A percentile compares a stretch with the other conserved stretches of the same genome.
Evolutionary conservation across 176 grass and related monocot species (phyloP).

Genomic region (Oryza meridionalis): DNA sequence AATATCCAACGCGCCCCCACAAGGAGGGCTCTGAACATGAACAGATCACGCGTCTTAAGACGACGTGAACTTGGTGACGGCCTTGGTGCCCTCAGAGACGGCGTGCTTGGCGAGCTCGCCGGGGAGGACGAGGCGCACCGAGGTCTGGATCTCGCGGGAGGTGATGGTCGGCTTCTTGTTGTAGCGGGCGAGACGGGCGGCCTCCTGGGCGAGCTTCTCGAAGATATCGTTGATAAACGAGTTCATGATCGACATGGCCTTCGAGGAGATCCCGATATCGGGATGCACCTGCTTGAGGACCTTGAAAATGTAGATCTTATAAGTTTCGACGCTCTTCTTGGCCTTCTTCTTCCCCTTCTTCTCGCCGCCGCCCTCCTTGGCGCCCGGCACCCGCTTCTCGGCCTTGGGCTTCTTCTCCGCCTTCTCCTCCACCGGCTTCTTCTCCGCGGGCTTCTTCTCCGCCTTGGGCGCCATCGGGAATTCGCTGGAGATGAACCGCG

Average conservation of each 20-base stretch:
- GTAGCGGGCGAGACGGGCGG: constrained; percentile 38
- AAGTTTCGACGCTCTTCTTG: constrained; percentile 42
- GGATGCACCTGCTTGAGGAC: constrained; percentile 46
- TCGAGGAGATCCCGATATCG: constrained; percentile 41
- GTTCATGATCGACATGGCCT: constrained; percentile 66
- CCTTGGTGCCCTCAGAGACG: constrained; percentile 48
- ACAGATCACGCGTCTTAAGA: constrained; percentile 14
- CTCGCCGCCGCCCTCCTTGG: constrained; percentile 37
- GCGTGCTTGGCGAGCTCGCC: constrained; percentile 50
- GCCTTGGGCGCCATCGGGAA: constrained; percentile 52
- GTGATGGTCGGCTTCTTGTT: constrained; percentile 63
- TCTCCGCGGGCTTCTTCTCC: constrained; percentile 56
- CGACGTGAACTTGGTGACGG: constrained; percentile 38
- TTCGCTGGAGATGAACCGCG: not conserved
- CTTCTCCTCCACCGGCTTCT: constrained; percentile 48
- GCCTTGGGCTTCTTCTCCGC: constrained; percentile 42
- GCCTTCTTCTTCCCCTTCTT: not conserved
- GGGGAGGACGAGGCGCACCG: constrained; percentile 43
- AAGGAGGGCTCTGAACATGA: not conserved
- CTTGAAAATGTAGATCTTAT: constrained; percentile 41
- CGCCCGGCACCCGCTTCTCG: constrained; percentile 44
- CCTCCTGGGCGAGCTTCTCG: constrained; percentile 57
- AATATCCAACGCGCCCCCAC: not conserved
- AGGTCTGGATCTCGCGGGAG: constrained; percentile 50
- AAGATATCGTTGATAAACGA: constrained; percentile 75